These are phyloP conservation scores for Speleostelium caveatum DNA, from an alignment of 78 protist species.

Conservation along the genomic window DNA sequence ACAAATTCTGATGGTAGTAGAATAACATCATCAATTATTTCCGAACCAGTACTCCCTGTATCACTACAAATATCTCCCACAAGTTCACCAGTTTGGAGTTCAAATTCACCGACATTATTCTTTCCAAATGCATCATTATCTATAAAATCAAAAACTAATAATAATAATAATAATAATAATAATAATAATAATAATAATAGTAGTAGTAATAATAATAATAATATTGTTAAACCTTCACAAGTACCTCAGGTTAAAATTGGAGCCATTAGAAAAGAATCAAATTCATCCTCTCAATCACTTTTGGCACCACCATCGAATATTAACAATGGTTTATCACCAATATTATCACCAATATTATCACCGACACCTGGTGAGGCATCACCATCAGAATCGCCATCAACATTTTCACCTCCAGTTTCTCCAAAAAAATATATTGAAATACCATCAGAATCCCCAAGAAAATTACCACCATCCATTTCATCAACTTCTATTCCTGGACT, in stretches of 20 bases:
- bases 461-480: background rate
- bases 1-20: background rate
- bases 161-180: background rate
- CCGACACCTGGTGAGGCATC: conserved; percentile 9
- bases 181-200: background rate
- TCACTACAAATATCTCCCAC: background rate
- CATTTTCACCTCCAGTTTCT: conserved; percentile 56
- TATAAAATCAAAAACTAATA: too few relatives aligned
- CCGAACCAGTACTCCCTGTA: background rate
- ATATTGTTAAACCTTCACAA: too few relatives aligned
- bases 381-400: conserved; percentile 4
- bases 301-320: background rate
- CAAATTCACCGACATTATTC: background rate
- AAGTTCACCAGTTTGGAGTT: background rate
- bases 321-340: conserved; percentile 44
- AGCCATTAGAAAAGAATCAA: too few relatives aligned
- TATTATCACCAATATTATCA: conserved; percentile 11
- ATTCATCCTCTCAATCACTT: too few relatives aligned
- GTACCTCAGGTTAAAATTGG: too few relatives aligned
- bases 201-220: background rate
- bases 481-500: too few relatives aligned
- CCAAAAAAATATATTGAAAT: too few relatives aligned
- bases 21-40: background rate
- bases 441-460: conserved; percentile 21
- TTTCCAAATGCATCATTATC: background rate